Conservation (phyloP, 2,329 filamentous ascomycete genomes). For the Taxawa tesnikishii region DNA sequence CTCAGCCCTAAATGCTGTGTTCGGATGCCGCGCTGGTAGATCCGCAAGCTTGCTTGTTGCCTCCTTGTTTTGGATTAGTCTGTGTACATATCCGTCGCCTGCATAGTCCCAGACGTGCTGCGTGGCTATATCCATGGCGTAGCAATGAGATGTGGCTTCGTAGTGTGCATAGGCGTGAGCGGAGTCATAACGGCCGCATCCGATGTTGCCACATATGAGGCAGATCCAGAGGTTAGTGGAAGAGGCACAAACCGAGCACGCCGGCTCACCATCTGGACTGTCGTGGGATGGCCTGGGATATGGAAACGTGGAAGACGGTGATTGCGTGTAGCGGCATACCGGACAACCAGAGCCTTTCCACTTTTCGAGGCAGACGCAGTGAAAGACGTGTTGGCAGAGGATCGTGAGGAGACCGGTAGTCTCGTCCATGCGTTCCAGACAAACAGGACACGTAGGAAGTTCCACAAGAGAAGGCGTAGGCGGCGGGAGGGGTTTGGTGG, state of each 20-base stretch:
- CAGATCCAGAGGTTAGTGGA: conserved; percentile 87
- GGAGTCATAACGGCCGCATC: conserved; percentile 87
- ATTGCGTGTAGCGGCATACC: conserved; percentile 81
- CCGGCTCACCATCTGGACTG: conserved; percentile 46
- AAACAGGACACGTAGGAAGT: conserved; percentile 90
- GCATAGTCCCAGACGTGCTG: conserved; percentile 98
- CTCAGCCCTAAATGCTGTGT: conserved; percentile 24
- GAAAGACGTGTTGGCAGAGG: conserved; percentile 93
- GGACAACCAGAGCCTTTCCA: conserved; percentile 93
- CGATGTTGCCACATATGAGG: conserved; percentile 81
- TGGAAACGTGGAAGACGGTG: conserved; percentile 29
- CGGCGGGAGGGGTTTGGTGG: conserved; percentile 53
- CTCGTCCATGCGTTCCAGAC: conserved; percentile 95
- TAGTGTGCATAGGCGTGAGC: conserved; percentile 91
- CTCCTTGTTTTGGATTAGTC: conserved; percentile 76
- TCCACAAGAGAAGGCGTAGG: conserved; percentile 77
- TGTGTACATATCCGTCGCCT: conserved; percentile 89
- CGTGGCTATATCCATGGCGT: conserved; percentile 82
- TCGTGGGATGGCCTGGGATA: conserved; percentile 20
- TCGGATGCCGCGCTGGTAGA: conserved; percentile 46
- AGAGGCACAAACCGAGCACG: conserved; percentile 73
- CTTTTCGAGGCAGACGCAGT: conserved; percentile 89
- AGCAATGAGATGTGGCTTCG: conserved; percentile 79
- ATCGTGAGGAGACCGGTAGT: conserved; percentile 92
- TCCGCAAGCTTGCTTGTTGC: conserved; percentile 38